Percentiles rank a stretch among this genome's conserved stretches.
These are phyloP conservation scores for Irpex sp. DNA, from an alignment of 1,284 basidiomycete species.

Conservation along the genomic window DNA sequence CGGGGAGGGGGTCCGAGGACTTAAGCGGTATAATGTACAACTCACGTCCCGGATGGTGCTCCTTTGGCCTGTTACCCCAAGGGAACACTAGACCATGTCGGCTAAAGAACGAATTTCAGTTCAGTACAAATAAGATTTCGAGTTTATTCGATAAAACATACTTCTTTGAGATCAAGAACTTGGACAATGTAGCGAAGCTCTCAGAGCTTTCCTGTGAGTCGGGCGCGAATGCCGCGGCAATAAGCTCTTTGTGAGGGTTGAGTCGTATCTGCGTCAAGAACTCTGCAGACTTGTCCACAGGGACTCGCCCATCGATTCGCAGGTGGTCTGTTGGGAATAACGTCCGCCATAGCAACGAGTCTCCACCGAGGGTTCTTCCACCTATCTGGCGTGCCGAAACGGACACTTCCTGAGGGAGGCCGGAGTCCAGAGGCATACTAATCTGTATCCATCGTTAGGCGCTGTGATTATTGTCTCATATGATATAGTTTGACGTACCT, in stretches of 20 bases:
- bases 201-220: constrained; percentile 37
- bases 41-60: constrained; percentile 77
- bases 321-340: constrained; percentile 67
- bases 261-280: constrained; percentile 76
- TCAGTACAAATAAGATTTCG: constrained; percentile 4
- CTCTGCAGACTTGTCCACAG: constrained; percentile 66
- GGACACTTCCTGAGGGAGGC: constrained; percentile 57
- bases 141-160: constrained; percentile 36
- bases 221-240: constrained; percentile 71
- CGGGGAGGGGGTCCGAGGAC: constrained; percentile 69
- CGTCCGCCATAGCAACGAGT: constrained; percentile 64
- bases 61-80: constrained; percentile 72
- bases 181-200: constrained; percentile 61
- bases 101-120: constrained; percentile 35
- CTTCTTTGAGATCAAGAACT: constrained; percentile 75
- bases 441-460: constrained; percentile 41
- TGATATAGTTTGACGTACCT: constrained; percentile 36
- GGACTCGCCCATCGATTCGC: constrained; percentile 80
- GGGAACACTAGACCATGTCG: constrained; percentile 87
- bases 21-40: constrained; percentile 84
- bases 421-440: constrained; percentile 73
- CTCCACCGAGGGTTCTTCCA: constrained; percentile 50
- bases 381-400: constrained; percentile 73
- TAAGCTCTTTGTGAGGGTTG: constrained; percentile 75
- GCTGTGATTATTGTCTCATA: constrained; percentile 1